Evolutionary conservation across 768 basidiomycete genomes (phyloP), one percentile per base, ranked within the genome.

Genomic region (Hericium alpestre): DNA sequence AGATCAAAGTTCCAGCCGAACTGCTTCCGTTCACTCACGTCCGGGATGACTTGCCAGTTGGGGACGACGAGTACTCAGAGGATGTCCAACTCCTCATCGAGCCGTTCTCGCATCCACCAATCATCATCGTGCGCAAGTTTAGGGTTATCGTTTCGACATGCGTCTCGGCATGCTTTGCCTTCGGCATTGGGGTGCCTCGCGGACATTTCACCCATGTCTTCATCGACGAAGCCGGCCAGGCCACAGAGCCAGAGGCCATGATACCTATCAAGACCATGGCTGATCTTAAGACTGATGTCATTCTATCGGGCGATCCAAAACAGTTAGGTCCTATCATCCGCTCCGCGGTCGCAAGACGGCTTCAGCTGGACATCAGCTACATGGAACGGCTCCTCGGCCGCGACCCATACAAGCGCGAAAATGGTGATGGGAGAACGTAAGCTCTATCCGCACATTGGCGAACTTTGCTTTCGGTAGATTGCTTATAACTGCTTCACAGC

Each of bases 191-290:
- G 0, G 72, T 87, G 50, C 69, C 75, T 0, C 71, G 76, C 0
- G 85, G 86, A 0, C 80, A 86, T 65, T 88, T 80, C 65, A 76
- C 72, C 9, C 83, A 87, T 58, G 81, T 88, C 13, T 83, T 87
- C 63, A 68, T 85, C 13, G 85, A 88, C 61, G 85, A 88, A 64
- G 85, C 84, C 0, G 85, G 83, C 0, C 85, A 88, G 62, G 83
- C 84, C 1, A 82, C 80, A 0, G 86, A 88, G 66, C 82, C 85
- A 0, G 85, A 87, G 65, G 73, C 74, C 0, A 81, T 85, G 67
- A 74, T 85, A 16, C 67, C 79, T 0, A 77, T 87, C 69, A 82
- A 82, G 69, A 80, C 79, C 0, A 73, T 85, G 67, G 79, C 81
- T 0, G 72, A 77, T 55, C 65, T 65, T 3, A 55, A 61, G 0